phyloP scores from a whole-genome alignment of 768 basidiomycete genomes.

The Hypholoma fasciculare region DNA sequence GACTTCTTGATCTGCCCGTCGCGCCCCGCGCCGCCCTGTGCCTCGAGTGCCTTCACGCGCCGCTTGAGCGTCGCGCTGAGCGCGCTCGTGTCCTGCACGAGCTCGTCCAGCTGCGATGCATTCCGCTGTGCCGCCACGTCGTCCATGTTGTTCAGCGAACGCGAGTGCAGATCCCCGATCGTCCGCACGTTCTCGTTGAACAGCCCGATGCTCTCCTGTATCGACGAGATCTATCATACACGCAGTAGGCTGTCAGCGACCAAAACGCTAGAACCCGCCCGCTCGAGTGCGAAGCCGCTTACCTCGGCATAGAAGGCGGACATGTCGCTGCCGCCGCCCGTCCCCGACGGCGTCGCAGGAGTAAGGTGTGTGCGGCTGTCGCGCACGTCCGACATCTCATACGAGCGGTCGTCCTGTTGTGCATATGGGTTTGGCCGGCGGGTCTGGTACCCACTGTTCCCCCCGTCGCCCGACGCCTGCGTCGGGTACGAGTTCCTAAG shows the following conservation, averaged over 20 bases:
- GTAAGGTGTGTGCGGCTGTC: conserved; percentile 56
- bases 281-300: neutral
- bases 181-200: conserved; percentile 71
- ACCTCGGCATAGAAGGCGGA: conserved; percentile 76
- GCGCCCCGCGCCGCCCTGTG: conserved; percentile 62
- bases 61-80: conserved; percentile 69
- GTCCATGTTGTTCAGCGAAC: conserved; percentile 75
- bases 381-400: conserved; percentile 73
- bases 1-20: conserved; percentile 77
- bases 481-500: conserved; percentile 64
- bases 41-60: conserved; percentile 70
- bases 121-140: conserved; percentile 64
- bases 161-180: conserved; percentile 73
- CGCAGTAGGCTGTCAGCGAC: neutral
- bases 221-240: conserved; percentile 58
- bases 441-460: conserved; percentile 39
- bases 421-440: conserved; percentile 64
- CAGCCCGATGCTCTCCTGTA: conserved; percentile 68
- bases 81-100: conserved; percentile 71
- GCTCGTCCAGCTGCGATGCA: conserved; percentile 61
- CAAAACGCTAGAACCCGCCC: too few species aligned
- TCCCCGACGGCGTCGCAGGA: conserved; percentile 25
- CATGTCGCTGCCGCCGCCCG: conserved; percentile 55
- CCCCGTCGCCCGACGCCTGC: conserved; percentile 53
- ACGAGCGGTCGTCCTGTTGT: conserved; percentile 62